Conservation (phyloP, 2,329 filamentous ascomycete species). For the Uncinocarpus reesii region DNA sequence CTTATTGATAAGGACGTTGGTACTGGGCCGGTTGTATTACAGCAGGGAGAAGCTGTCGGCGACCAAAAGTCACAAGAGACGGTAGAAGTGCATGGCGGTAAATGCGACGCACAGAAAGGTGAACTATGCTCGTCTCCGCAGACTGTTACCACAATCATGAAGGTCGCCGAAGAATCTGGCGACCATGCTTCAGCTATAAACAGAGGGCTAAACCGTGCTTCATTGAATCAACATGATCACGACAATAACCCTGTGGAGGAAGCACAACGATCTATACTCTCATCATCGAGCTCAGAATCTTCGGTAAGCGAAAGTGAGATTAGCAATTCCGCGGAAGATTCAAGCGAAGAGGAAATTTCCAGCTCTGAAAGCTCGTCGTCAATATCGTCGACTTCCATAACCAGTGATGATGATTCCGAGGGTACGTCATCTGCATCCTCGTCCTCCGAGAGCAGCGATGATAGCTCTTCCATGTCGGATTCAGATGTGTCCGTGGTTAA, state of each 20-base stretch:
- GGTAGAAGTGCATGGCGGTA: not conserved
- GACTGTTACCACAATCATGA: not conserved
- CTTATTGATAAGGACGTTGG: not conserved
- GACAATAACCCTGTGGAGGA: not conserved
- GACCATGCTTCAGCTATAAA: not conserved
- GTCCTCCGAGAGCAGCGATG: slow-evolving; percentile 19
- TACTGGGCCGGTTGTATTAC: not conserved
- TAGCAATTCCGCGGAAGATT: slow-evolving; percentile 8
- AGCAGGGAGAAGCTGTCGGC: not conserved
- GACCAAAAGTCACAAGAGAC: not conserved
- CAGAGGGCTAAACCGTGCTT: not conserved
- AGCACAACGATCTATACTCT: slow-evolving; percentile 1
- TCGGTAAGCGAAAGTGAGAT: not conserved
- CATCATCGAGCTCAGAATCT: slow-evolving; percentile 12
- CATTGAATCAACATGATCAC: not conserved
- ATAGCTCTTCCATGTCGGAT: slow-evolving; percentile 22
- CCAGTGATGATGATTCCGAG: too few relatives aligned
- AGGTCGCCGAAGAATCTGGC: not conserved
- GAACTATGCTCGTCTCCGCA: not conserved
- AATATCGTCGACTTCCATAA: slow-evolving; percentile 13
- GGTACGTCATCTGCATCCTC: slow-evolving; percentile 10
- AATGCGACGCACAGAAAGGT: not conserved
- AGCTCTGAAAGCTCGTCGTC: slow-evolving; percentile 21
- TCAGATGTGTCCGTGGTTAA: slow-evolving; percentile 19
- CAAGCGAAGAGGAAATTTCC: slow-evolving; percentile 18